Evolutionary conservation across 495 filamentous ascomycete species (phyloP).

Genomic region (Hamigera avellanea): DNA sequence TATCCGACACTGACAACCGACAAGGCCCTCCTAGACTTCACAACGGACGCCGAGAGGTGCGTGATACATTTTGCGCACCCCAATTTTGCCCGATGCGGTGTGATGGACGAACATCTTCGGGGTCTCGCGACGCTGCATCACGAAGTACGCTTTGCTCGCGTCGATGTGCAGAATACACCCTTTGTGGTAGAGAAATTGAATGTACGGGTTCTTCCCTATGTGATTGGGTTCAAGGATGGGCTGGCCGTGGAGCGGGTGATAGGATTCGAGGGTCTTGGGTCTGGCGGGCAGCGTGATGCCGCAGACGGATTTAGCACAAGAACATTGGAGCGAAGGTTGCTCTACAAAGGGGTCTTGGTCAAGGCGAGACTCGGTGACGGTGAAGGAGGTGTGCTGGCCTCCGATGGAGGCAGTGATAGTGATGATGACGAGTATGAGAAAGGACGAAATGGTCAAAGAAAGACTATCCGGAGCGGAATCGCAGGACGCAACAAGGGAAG

Average conservation of each 20-base stretch:
- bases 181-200: constrained; percentile 62
- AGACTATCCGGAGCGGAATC: constrained; percentile 12
- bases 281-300: constrained; percentile 39
- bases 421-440: constrained; percentile 23
- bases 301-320: constrained; percentile 49
- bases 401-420: constrained; percentile 15
- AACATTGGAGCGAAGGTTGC: constrained; percentile 52
- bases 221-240: constrained; percentile 63
- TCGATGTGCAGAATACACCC: constrained; percentile 61
- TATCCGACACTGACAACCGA: constrained; percentile 55
- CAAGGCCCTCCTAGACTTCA: constrained; percentile 56
- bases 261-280: constrained; percentile 62
- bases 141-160: constrained; percentile 55
- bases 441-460: constrained; percentile 6
- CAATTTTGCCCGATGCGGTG: constrained; percentile 59
- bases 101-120: constrained; percentile 56
- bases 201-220: constrained; percentile 61
- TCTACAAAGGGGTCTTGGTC: constrained; percentile 47
- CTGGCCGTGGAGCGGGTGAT: constrained; percentile 54
- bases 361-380: constrained; percentile 36
- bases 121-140: constrained; percentile 52
- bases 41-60: constrained; percentile 49
- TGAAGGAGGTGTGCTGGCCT: constrained; percentile 19
- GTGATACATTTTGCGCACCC: constrained; percentile 68
- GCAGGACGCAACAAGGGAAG: neutral